These are phyloP conservation scores for Botryotinia calthae DNA, from an alignment of 2,329 filamentous ascomycete species.

Conservation along the genomic window DNA sequence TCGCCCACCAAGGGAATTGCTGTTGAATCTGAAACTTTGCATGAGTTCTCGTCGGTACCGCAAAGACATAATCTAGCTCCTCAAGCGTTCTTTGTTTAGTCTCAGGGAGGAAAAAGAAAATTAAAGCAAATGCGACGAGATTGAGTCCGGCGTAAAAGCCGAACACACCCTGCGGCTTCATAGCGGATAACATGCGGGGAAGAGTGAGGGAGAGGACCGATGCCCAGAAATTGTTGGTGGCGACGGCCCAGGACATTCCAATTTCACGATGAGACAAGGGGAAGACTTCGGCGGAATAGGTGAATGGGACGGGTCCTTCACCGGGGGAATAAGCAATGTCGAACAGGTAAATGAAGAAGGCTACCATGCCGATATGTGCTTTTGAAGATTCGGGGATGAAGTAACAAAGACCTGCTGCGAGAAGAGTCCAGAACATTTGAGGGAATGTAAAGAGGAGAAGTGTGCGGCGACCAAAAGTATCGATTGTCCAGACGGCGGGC, in stretches of 20 bases:
- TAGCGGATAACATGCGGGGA: slow-evolving; percentile 32
- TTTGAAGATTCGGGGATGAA: slow-evolving; percentile 43
- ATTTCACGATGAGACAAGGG: slow-evolving; percentile 62
- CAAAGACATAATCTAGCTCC: slow-evolving; percentile 48
- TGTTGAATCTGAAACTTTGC: slow-evolving; percentile 35
- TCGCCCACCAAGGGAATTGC: slow-evolving; percentile 32
- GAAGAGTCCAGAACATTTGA: slow-evolving; percentile 65
- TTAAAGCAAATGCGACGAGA: slow-evolving; percentile 52
- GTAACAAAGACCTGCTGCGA: slow-evolving; percentile 60
- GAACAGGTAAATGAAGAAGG: slow-evolving; percentile 64
- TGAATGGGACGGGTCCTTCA: slow-evolving; percentile 61
- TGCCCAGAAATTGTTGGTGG: slow-evolving; percentile 59
- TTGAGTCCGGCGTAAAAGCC: slow-evolving; percentile 56
- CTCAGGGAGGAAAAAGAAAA: slow-evolving; percentile 57
- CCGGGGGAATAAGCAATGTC: slow-evolving; percentile 64
- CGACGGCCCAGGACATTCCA: slow-evolving; percentile 62
- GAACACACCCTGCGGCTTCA: slow-evolving; percentile 44
- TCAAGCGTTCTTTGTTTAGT: slow-evolving; percentile 50
- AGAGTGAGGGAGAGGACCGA: slow-evolving; percentile 59
- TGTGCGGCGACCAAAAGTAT: slow-evolving; percentile 62
- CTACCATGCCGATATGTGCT: slow-evolving; percentile 53
- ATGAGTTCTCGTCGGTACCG: slow-evolving; percentile 35
- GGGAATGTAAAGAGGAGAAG: slow-evolving; percentile 65
- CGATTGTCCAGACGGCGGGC: slow-evolving; percentile 58
- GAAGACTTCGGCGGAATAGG: slow-evolving; percentile 62